Evolutionary conservation across 306 rosid species (phyloP).

Genomic region (Medicago lupulina): DNA sequence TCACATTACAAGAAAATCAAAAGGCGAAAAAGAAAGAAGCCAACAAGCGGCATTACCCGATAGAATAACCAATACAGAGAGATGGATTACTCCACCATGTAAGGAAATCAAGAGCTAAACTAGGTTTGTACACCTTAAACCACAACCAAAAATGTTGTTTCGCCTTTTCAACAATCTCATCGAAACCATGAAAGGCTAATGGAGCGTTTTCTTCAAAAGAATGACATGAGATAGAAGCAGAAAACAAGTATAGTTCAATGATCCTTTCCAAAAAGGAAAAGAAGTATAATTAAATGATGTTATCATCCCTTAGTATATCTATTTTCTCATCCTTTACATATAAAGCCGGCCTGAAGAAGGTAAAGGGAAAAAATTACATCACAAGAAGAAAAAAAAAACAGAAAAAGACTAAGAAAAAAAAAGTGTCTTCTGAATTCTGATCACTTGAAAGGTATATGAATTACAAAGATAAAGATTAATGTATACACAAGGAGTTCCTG

Average conservation of each 20-base stretch:
- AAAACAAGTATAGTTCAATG: slow-evolving; percentile 34
- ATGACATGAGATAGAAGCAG: not conserved
- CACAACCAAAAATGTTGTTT: too few relatives aligned
- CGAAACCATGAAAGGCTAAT: not conserved
- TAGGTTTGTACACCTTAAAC: too few relatives aligned
- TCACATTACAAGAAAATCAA: too few relatives aligned
- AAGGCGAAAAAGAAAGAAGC: too few relatives aligned
- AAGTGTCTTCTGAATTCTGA: slow-evolving; percentile 4
- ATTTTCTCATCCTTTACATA: slow-evolving; percentile 39
- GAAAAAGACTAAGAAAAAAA: too few relatives aligned
- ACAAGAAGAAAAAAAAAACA: not conserved
- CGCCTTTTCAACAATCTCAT: too few relatives aligned
- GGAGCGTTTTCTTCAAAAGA: slow-evolving; percentile 23
- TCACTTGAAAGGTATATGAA: slow-evolving; percentile 29
- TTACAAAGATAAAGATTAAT: slow-evolving; percentile 34
- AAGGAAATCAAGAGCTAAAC: too few relatives aligned
- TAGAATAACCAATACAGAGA: too few relatives aligned
- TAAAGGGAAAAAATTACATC: not conserved
- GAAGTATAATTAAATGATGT: slow-evolving; percentile 18
- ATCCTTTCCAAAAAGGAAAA: not conserved
- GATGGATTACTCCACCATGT: too few relatives aligned
- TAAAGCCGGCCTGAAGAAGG: not conserved
- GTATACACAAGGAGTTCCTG: slow-evolving; percentile 31
- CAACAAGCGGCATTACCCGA: too few relatives aligned
- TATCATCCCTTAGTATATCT: slow-evolving; percentile 38